Percentiles rank a stretch among this genome's conserved stretches.
Evolutionary conservation across 768 basidiomycete species (phyloP).

Genomic region (Lepiota venenata): DNA sequence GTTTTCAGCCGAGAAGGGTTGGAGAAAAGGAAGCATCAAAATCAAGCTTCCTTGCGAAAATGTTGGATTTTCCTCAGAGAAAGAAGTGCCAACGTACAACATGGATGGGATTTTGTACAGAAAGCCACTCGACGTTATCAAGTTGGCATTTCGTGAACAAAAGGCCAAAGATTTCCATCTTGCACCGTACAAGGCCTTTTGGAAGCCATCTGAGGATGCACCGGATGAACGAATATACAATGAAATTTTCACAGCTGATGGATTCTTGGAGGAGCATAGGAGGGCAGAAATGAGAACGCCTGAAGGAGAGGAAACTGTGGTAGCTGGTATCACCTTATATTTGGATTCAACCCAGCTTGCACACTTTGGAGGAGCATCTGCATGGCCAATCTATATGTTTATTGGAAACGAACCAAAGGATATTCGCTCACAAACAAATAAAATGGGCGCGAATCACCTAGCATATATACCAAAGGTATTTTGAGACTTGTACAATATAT

Average conservation of each 20-base stretch:
- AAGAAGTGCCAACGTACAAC: slow-evolving; percentile 14
- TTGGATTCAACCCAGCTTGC: slow-evolving; percentile 31
- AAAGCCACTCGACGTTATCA: slow-evolving; percentile 11
- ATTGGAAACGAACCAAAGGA: slow-evolving; percentile 40
- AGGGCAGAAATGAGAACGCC: background rate
- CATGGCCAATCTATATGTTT: slow-evolving; percentile 31
- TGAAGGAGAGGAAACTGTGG: slow-evolving; percentile 12
- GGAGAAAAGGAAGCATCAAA: slow-evolving; percentile 19
- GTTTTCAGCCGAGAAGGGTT: slow-evolving; percentile 15
- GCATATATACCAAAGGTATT: slow-evolving; percentile 37
- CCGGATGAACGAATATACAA: slow-evolving; percentile 11
- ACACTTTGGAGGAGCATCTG: slow-evolving; percentile 26
- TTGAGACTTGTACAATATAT: too few species aligned
- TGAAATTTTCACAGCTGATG: slow-evolving; percentile 19
- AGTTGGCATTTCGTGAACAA: slow-evolving; percentile 9
- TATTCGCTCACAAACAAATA: slow-evolving; percentile 19
- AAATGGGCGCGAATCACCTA: slow-evolving; percentile 30
- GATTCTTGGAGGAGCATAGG: slow-evolving; percentile 16
- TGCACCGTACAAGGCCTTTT: slow-evolving; percentile 14
- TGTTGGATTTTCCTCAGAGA: slow-evolving; percentile 15
- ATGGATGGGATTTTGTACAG: slow-evolving; percentile 16
- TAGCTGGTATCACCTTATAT: slow-evolving; percentile 25
- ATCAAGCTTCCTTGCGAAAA: slow-evolving; percentile 22
- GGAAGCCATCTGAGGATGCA: background rate
- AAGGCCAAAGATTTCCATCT: slow-evolving; percentile 15